phyloP scores from a whole-genome alignment of 2,329 filamentous ascomycete species.

The Fusarium sp. region DNA sequence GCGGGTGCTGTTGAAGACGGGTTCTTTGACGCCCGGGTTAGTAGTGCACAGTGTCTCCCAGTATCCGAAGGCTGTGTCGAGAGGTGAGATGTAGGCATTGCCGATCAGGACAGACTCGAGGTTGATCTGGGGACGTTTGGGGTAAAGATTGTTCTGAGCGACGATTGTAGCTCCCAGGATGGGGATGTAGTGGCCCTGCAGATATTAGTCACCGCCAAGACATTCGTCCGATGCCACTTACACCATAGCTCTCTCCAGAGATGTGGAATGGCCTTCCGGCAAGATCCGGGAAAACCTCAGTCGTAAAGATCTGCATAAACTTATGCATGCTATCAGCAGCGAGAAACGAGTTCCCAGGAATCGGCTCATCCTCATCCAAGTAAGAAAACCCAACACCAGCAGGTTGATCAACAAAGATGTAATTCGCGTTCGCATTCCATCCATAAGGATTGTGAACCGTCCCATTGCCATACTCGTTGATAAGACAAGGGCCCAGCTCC shows the following conservation, averaged over 20 bases:
- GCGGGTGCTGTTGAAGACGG: slow-evolving; percentile 31
- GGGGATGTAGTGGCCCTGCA: slow-evolving; percentile 33
- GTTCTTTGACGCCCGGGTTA: slow-evolving; percentile 22
- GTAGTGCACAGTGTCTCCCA: slow-evolving; percentile 40
- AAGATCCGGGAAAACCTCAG: slow-evolving; percentile 22
- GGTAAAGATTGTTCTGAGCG: slow-evolving; percentile 31
- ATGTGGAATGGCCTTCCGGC: slow-evolving; percentile 27
- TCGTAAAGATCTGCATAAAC: slow-evolving; percentile 34
- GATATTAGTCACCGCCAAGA: not conserved
- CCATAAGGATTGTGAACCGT: slow-evolving; percentile 31
- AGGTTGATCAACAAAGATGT: slow-evolving; percentile 41
- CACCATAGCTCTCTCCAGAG: slow-evolving; percentile 36
- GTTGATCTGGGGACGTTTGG: slow-evolving; percentile 19
- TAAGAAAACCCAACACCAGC: slow-evolving; percentile 39
- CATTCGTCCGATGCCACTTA: not conserved
- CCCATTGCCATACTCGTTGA: slow-evolving; percentile 23
- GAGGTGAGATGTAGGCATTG: slow-evolving; percentile 34
- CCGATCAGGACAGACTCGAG: slow-evolving; percentile 31
- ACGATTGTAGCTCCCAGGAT: slow-evolving; percentile 38
- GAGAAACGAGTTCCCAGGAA: slow-evolving; percentile 31
- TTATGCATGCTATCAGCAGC: slow-evolving; percentile 33
- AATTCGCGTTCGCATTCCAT: slow-evolving; percentile 37
- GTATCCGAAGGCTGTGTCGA: slow-evolving; percentile 35
- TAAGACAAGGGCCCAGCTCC: slow-evolving; percentile 33
- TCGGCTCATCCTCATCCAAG: slow-evolving; percentile 24